Base-by-base conservation (phyloP, 2,329 filamentous ascomycete genomes). In the Aspergillus nomiae region DNA sequence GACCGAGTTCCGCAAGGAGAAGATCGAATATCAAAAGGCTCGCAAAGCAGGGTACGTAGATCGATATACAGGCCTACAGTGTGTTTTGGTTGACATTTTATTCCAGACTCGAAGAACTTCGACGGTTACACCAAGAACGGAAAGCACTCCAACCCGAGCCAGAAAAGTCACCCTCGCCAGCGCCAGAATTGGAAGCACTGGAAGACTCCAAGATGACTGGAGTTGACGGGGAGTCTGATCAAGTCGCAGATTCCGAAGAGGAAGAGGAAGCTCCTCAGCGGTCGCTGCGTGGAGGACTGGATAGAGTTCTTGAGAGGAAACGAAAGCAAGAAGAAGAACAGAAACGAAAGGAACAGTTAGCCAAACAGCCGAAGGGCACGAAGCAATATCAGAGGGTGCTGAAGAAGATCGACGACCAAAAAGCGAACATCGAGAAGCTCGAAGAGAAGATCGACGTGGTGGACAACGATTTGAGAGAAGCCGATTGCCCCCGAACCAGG, bases 1-100 rank as follows among this genome's bases (percentile, higher is more conserved):
- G 94, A 99, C 95, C 1, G 88, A 89, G 60, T 92, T 96, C 73
- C 89, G 95, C 56, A 99, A 99, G 78, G 91, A 96, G 75, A 97
- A 97, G 81, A 97, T 97, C 65, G 92, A 96, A 68, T 90, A 89
- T 78, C 94, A 98, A 79, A 87, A 93, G 67, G 87, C 91, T 69
- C 89, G 91, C 67, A 90, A 89, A 76, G 79, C 81, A 68, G 78
- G 83, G 82, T 86, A 81, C 79, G 85, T 83, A 34, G 30, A 11
- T 36, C 5, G 56, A 41, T 21, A 19, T 56, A 24, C 38, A 38
- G 2, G 32, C 14, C 34, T 53, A 28, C 12, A 4, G 19, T 16
- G 30, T 58, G 4, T 41, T 32, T 34, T 38, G 11, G 63, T 54
- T 57, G 24, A 41, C 51, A 26, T 50, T 58, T 30, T 58, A 60